A percentile compares a stretch with the other conserved stretches of the same genome.
Conservation (phyloP, 139 green algal species). For the Spirogloea muscicola region DNA sequence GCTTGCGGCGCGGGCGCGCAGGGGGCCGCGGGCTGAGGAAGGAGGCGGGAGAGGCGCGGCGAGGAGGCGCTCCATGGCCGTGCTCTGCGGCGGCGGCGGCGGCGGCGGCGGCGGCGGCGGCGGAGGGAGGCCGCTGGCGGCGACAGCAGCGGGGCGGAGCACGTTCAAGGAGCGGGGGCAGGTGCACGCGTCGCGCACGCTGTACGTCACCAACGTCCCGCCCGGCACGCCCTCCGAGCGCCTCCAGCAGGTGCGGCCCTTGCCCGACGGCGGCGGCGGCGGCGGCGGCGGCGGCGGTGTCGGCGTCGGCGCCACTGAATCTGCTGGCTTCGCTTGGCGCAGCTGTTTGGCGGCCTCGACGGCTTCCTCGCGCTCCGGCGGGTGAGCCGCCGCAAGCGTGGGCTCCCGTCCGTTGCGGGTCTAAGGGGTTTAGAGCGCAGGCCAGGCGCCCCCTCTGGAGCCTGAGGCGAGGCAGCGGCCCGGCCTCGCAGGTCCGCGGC, state of each 20-base stretch:
- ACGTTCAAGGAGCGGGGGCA: conserved; percentile 37
- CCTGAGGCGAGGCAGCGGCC: not conserved
- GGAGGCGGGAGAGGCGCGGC: no score
- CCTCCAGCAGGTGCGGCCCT: conserved; percentile 28
- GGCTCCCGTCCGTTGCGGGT: not conserved
- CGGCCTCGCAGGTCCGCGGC: conserved; percentile 23
- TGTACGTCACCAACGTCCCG: conserved; percentile 42
- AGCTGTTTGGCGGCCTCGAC: conserved; percentile 24
- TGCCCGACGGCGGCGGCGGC: no score
- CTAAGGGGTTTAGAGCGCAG: not conserved
- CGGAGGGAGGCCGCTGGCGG: no score
- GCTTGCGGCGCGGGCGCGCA: no score
- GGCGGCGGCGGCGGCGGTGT: no score
- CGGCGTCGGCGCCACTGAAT: not conserved
- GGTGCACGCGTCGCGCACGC: conserved; percentile 36
- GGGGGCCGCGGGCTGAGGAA: no score
- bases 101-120: not conserved
- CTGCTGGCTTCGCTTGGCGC: not conserved
- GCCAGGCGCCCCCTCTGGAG: no score
- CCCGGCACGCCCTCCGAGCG: conserved; percentile 10
- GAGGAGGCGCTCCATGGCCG: no score
- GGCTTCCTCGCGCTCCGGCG: conserved; percentile 29
- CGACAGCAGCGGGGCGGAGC: no score
- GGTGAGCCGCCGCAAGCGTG: conserved; percentile 3
- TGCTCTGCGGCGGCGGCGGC: not conserved